Base-by-base conservation (phyloP, 2,329 filamentous ascomycete genomes). In the Ustilaginoidea virens region DNA sequence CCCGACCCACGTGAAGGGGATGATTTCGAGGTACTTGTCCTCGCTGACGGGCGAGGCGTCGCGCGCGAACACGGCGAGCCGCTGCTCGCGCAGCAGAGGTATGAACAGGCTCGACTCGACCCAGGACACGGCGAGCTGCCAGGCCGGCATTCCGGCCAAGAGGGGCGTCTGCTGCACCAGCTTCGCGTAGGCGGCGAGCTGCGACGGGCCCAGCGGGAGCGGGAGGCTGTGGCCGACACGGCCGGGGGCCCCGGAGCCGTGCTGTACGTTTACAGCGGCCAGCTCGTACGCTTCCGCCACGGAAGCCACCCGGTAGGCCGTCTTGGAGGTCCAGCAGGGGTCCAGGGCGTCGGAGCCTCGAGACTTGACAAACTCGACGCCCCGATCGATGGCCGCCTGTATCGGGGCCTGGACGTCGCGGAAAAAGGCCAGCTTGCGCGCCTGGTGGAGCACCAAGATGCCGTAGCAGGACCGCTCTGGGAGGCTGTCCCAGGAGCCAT, bases 301-400 rank as follows among this genome's bases (percentile, higher is more conserved):
- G 10, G 33, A 21, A 11, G 23, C 22, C 4, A 31, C 32, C 5
- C 17, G 24, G 19, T 39, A 40, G 19, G 26, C 37, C 9, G 35
- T 32, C 24, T 40, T 40, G 25, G 35, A 34, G 15, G 36, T 35
- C 38, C 38, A 40, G 11, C 36, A 13, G 17, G 25, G 23, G 17
- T 29, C 22, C 16, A 26, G 26, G 14, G 16, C 14, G 18, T 25
- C 13, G 26, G 19, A 16, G 4, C n/a, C n/a, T n/a, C 14, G 16
- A 5, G 32, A 25, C 8, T 25, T 24, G n/a, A 37, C 18, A 21
- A 28, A 37, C 5, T 19, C 23, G 17, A 26, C 31, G n/a, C 29
- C 35, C 16, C 22, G 27, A 2, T 23, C 18, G 7, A 37, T 35
- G 13, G 30, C 28, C 6, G 10, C 4, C 9, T 28, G 13, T 5